A percentile compares a stretch with the other conserved stretches of the same genome.
Evolutionary conservation across 139 green algal species (phyloP).

Genomic region (Bryopsis sp.): DNA sequence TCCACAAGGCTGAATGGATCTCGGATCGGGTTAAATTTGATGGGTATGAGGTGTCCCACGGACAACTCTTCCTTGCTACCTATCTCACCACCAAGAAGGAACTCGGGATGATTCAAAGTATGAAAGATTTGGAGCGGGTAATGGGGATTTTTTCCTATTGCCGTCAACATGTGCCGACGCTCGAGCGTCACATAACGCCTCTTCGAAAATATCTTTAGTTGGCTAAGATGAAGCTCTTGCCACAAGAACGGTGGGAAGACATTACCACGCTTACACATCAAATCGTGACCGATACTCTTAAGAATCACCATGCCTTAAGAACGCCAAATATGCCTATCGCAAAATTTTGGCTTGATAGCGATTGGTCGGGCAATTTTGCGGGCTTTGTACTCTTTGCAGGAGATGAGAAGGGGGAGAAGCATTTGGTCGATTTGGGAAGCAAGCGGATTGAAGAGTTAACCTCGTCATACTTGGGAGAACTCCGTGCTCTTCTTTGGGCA

Average conservation of each 20-base stretch:
- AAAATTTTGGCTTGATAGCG: neutral
- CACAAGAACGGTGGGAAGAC: neutral
- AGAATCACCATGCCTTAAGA: neutral
- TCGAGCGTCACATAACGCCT: neutral
- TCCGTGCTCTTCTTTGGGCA: conserved; percentile 10
- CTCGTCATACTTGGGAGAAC: conserved; percentile 16
- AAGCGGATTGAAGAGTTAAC: neutral
- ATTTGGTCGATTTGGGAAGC: conserved; percentile 10
- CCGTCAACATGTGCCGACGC: neutral
- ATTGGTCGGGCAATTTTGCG: conserved; percentile 4
- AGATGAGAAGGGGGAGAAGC: neutral
- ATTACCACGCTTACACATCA: neutral
- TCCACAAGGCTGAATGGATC: conserved; percentile 12
- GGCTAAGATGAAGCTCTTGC: neutral
- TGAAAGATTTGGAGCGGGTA: conserved; percentile 7
- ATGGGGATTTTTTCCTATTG: conserved; percentile 15
- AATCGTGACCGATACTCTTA: neutral
- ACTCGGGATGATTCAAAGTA: neutral
- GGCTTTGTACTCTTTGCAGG: conserved; percentile 12
- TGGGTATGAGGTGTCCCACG: conserved; percentile 1
- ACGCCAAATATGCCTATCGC: neutral
- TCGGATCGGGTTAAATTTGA: neutral
- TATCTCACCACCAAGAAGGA: neutral
- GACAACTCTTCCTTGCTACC: neutral
- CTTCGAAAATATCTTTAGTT: neutral